phyloP scores from a whole-genome alignment of 2,329 filamentous ascomycete genomes.

The Colletotrichum musicola region DNA sequence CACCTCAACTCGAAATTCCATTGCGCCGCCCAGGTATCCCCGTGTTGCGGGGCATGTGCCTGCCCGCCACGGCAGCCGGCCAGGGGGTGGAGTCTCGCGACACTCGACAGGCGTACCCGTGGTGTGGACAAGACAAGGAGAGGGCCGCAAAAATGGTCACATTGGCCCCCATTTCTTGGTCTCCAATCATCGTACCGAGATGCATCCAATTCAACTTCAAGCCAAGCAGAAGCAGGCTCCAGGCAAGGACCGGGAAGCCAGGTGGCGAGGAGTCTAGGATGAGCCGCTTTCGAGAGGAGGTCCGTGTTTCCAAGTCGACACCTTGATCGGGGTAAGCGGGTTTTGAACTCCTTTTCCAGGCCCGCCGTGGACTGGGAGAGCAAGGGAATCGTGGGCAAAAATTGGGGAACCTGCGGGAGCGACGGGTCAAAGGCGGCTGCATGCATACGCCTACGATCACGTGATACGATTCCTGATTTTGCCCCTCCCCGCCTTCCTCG shows the following conservation, averaged over 20 bases:
- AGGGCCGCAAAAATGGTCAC: constrained; percentile 2
- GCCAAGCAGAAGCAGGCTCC: constrained; percentile 8
- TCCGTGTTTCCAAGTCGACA: constrained; percentile 17
- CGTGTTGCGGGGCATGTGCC: neutral
- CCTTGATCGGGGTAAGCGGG: constrained; percentile 25
- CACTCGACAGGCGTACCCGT: neutral
- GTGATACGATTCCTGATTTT: constrained; percentile 25
- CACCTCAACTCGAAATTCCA: neutral
- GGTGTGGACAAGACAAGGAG: neutral
- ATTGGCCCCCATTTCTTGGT: constrained; percentile 17
- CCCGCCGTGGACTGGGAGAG: constrained; percentile 27
- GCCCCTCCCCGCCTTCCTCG: no score
- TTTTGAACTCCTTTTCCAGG: constrained; percentile 15
- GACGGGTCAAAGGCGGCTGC: constrained; percentile 37
- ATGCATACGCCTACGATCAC: constrained; percentile 34
- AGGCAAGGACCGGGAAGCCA: constrained; percentile 13
- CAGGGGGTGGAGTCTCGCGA: neutral
- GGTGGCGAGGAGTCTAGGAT: neutral
- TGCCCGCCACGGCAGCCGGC: neutral
- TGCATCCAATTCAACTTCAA: constrained; percentile 14
- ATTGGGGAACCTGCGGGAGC: constrained; percentile 33
- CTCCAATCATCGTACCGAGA: constrained; percentile 16
- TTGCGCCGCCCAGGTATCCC: neutral
- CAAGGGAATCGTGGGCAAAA: constrained; percentile 36
- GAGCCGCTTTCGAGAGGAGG: constrained; percentile 6